Conservation (phyloP, 2,329 filamentous ascomycete genomes). For the Mollisia scopiformis region DNA sequence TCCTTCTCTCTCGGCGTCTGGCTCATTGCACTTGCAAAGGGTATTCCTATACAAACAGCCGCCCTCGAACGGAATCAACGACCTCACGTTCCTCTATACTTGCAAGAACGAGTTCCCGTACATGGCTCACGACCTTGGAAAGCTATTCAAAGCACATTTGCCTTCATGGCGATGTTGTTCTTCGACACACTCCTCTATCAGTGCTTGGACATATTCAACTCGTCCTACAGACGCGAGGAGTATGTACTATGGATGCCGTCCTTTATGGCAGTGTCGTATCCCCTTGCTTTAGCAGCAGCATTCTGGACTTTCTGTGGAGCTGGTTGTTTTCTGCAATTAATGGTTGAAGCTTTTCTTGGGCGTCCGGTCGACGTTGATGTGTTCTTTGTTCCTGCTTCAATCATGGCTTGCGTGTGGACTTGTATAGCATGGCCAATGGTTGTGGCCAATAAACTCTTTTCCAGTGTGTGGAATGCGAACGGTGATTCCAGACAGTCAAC, state of each 20-base stretch:
- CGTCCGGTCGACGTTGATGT: background rate
- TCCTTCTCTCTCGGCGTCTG: background rate
- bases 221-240: background rate
- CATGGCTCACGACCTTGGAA: background rate
- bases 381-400: background rate
- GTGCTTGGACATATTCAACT: background rate
- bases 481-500: too few species aligned
- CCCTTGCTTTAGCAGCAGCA: background rate
- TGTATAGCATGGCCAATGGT: background rate
- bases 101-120: background rate
- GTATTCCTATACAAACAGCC: background rate
- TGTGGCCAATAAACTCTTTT: too few species aligned
- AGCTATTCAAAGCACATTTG: background rate
- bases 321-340: background rate
- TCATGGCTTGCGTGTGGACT: background rate
- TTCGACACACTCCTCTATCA: background rate
- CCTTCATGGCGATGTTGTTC: background rate
- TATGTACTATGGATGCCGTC: background rate
- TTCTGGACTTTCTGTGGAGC: background rate
- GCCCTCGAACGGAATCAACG: background rate
- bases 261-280: background rate
- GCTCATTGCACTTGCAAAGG: background rate
- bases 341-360: background rate
- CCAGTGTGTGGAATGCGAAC: too few species aligned
- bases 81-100: background rate